These are phyloP conservation scores for Sclerotinia sclerotiorum DNA, from an alignment of 2,329 filamentous ascomycete species.

Conservation along the genomic window DNA sequence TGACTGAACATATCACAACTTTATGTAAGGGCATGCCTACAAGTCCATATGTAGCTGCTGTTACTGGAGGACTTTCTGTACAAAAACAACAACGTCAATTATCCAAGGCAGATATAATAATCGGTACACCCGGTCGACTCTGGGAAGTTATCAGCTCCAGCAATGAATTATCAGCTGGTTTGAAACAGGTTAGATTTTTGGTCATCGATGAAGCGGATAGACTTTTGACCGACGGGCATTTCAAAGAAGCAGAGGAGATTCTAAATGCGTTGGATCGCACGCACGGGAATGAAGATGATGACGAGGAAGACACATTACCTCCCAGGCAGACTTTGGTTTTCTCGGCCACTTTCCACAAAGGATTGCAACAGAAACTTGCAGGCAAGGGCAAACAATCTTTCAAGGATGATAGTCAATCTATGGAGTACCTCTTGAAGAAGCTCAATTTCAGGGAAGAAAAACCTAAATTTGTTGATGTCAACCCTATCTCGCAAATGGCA, in stretches of 20 bases:
- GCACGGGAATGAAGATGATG: constrained; percentile 50
- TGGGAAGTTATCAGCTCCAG: constrained; percentile 91
- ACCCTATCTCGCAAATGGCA: constrained; percentile 87
- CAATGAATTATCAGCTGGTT: constrained; percentile 63
- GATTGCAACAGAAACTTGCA: constrained; percentile 84
- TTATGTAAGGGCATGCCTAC: constrained; percentile 64
- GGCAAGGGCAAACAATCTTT: constrained; percentile 65
- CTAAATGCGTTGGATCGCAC: constrained; percentile 73
- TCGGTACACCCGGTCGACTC: constrained; percentile 86
- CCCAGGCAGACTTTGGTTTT: constrained; percentile 88
- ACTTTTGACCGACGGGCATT: constrained; percentile 87
- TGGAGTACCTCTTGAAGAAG: constrained; percentile 90
- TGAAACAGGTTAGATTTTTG: constrained; percentile 75
- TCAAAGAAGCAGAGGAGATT: constrained; percentile 91
- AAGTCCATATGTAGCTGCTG: constrained; percentile 73
- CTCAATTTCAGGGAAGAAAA: constrained; percentile 82
- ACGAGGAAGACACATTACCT: constrained; percentile 47
- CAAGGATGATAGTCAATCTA: constrained; percentile 73
- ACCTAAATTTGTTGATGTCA: constrained; percentile 89
- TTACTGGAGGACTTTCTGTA: constrained; percentile 91
- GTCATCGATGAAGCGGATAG: constrained; percentile 95
- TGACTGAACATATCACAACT: constrained; percentile 76
- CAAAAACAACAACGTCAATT: constrained; percentile 90
- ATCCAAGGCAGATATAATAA: constrained; percentile 82
- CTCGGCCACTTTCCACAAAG: constrained; percentile 92